Evolutionary conservation across 768 basidiomycete species (phyloP).

Genomic region (Boletus rubescentipes): DNA sequence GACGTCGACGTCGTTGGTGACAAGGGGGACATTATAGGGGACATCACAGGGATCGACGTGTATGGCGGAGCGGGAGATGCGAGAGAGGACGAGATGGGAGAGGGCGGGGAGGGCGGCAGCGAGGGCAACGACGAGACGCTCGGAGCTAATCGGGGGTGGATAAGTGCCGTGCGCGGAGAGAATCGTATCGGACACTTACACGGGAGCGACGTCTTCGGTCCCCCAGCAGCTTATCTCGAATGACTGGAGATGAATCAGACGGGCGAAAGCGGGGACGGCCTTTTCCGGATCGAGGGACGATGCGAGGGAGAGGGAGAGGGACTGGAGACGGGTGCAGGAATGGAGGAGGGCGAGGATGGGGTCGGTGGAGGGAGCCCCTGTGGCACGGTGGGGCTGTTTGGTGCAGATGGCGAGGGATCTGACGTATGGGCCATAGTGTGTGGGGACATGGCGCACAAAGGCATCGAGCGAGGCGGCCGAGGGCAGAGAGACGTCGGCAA

Average conservation of each 20-base stretch:
- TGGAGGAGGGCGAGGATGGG: slow-evolving; percentile 50
- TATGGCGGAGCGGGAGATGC: slow-evolving; percentile 63
- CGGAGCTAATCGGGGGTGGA: slow-evolving; percentile 32
- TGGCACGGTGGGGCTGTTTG: slow-evolving; percentile 29
- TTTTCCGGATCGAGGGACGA: slow-evolving; percentile 19
- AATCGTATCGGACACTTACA: slow-evolving; percentile 31
- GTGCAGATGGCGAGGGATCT: slow-evolving; percentile 48
- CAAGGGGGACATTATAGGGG: slow-evolving; percentile 51
- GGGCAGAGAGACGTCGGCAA: slow-evolving; percentile 55
- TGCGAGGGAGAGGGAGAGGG: slow-evolving; percentile 30
- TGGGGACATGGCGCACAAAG: slow-evolving; percentile 59
- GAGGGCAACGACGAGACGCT: slow-evolving; percentile 67
- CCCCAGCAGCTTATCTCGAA: slow-evolving; percentile 27
- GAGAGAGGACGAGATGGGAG: slow-evolving; percentile 55
- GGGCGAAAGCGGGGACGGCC: slow-evolving; percentile 24
- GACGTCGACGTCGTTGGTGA: slow-evolving; percentile 60
- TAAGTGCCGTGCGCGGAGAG: background rate
- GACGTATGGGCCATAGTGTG: slow-evolving; percentile 51
- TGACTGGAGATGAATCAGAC: slow-evolving; percentile 15
- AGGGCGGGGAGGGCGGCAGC: slow-evolving; percentile 59
- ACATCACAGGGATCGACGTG: slow-evolving; percentile 53
- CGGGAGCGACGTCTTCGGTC: slow-evolving; percentile 34
- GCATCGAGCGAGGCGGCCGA: slow-evolving; percentile 44
- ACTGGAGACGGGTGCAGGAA: slow-evolving; percentile 44
- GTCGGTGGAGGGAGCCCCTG: slow-evolving; percentile 41